phyloP scores from a whole-genome alignment of 2,329 filamentous ascomycete species.

The Calonectria hawksworthii region DNA sequence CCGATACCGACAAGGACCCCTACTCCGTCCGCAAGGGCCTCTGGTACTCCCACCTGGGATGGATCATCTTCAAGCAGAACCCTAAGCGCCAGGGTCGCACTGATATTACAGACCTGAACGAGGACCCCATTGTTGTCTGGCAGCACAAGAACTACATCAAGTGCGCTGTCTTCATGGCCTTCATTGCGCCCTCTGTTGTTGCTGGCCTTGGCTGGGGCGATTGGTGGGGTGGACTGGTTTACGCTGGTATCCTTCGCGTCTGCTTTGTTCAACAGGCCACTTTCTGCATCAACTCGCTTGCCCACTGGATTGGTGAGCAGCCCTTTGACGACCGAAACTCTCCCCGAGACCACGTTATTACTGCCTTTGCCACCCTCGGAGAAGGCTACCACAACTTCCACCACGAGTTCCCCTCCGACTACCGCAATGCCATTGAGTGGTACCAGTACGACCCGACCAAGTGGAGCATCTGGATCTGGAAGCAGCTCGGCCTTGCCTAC shows the following conservation, averaged over 20 bases:
- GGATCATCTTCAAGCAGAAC: constrained; percentile 96
- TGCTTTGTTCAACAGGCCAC: constrained; percentile 93
- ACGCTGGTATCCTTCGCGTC: constrained; percentile 86
- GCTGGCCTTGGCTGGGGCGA: constrained; percentile 85
- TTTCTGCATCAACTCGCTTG: constrained; percentile 92
- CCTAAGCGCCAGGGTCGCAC: constrained; percentile 89
- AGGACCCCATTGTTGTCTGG: constrained; percentile 87
- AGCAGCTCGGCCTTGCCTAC: constrained; percentile 85
- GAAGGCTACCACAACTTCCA: constrained; percentile 97
- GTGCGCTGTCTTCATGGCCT: constrained; percentile 81
- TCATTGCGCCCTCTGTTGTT: constrained; percentile 81
- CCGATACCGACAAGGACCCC: constrained; percentile 91
- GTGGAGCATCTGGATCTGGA: constrained; percentile 88
- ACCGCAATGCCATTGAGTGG: constrained; percentile 93
- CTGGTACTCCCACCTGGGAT: constrained; percentile 83
- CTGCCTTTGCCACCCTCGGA: constrained; percentile 85
- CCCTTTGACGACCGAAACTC: constrained; percentile 95
- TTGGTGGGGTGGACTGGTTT: constrained; percentile 85
- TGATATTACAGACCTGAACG: constrained; percentile 90
- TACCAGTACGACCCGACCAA: constrained; percentile 93
- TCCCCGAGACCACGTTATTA: constrained; percentile 88
- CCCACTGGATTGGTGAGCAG: constrained; percentile 92
- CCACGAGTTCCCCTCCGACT: constrained; percentile 93
- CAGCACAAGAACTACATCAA: constrained; percentile 91
- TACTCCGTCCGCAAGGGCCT: constrained; percentile 93